These are phyloP conservation scores for Taphrina flavorubra DNA, from an alignment of 1,139 yeast species.

Conservation along the genomic window DNA sequence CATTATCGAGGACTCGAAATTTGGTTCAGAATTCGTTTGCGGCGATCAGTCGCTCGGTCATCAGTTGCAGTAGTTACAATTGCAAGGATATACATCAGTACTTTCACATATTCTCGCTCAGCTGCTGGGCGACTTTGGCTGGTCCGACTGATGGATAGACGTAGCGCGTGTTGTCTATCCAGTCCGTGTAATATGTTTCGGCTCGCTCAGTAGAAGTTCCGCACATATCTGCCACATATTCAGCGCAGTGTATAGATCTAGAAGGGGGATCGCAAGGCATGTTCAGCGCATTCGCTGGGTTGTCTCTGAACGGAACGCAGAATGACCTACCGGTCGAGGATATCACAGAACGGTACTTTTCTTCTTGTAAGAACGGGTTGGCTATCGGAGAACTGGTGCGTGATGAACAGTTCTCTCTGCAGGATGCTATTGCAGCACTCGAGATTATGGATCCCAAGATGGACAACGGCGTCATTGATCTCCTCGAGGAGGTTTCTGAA, in stretches of 20 bases:
- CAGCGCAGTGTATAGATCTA: neutral
- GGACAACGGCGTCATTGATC: constrained; percentile 43
- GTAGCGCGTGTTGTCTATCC: no score
- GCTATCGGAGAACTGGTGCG: constrained; percentile 41
- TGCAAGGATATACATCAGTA: no score
- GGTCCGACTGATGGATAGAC: no score
- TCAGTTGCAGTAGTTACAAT: no score
- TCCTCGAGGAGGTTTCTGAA: neutral
- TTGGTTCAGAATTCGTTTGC: no score
- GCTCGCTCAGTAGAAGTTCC: no score
- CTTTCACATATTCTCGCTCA: no score
- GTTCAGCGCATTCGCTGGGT: constrained; percentile 1
- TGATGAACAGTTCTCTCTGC: constrained; percentile 36
- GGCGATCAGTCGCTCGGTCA: no score
- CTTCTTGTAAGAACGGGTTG: constrained; percentile 26
- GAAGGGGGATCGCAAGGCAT: neutral
- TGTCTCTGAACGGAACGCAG: neutral
- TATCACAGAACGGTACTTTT: constrained; percentile 12
- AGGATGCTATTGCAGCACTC: constrained; percentile 43
- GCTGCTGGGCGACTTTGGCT: no score
- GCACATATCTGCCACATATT: no score
- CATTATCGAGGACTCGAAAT: no score
- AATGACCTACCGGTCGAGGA: neutral
- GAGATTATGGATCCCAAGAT: constrained; percentile 45
- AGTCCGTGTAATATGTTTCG: no score